These are phyloP conservation scores for Penicillium palitans DNA, from an alignment of 2,329 filamentous ascomycete species.

Conservation along the genomic window DNA sequence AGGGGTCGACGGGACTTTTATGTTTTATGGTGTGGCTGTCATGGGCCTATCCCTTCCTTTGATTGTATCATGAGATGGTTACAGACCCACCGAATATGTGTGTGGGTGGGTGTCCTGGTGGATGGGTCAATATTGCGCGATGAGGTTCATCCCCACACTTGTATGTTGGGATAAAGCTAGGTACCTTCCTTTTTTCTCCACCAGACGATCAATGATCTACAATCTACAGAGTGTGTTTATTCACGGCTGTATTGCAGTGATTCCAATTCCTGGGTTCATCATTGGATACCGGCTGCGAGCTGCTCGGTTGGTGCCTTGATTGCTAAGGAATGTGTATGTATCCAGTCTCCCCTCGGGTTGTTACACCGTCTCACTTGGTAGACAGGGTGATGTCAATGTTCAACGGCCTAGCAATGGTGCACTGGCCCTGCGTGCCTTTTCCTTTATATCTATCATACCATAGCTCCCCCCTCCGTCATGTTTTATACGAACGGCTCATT, in stretches of 20 bases:
- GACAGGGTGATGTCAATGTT: conserved; percentile 4
- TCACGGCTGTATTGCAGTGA: neutral
- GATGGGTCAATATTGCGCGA: neutral
- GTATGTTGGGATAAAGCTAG: neutral
- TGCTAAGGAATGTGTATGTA: conserved; percentile 10
- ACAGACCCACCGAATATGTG: neutral
- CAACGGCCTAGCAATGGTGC: neutral
- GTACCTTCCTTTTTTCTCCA: neutral
- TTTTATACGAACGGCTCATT: neutral
- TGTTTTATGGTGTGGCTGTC: neutral
- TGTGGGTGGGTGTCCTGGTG: neutral
- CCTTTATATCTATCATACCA: conserved; percentile 25
- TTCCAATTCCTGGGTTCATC: neutral
- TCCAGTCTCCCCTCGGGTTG: neutral
- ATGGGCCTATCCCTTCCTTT: neutral
- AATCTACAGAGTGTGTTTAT: neutral
- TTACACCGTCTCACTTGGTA: conserved; percentile 8
- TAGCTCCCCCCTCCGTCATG: neutral
- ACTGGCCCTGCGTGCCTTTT: conserved; percentile 2
- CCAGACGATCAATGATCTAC: neutral
- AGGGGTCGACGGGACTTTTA: neutral
- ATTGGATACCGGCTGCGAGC: neutral
- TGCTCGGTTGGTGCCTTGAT: conserved; percentile 9
- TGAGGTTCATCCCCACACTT: neutral
- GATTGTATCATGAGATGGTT: neutral